A percentile compares a stretch with the other conserved stretches of the same genome.
These are phyloP conservation scores for Phytophthora sojae DNA, from an alignment of 352 stramenopile species.

Conservation along the genomic window DNA sequence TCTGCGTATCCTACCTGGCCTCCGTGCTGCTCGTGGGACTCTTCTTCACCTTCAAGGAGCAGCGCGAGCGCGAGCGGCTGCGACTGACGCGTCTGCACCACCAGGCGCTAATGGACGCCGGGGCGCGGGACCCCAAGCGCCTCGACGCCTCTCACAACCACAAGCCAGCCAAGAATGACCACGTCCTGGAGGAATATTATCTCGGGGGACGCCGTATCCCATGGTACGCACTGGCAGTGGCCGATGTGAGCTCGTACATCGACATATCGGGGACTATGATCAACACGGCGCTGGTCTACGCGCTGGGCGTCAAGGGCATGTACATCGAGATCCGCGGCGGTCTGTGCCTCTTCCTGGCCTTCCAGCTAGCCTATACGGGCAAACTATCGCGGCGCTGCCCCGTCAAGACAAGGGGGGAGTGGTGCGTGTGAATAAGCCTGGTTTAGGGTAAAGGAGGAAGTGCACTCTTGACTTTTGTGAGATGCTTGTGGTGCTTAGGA, in stretches of 20 bases:
- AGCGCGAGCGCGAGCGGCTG: constrained; percentile 46
- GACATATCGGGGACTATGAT: constrained; percentile 89
- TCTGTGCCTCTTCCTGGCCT: constrained; percentile 80
- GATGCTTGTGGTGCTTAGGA: constrained; percentile 40
- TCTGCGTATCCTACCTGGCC: constrained; percentile 63
- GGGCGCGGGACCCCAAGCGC: constrained; percentile 26
- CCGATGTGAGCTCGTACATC: constrained; percentile 87
- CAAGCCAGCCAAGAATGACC: constrained; percentile 32
- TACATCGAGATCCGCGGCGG: constrained; percentile 86
- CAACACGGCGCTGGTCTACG: constrained; percentile 85
- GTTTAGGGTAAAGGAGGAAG: too few relatives aligned
- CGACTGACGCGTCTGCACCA: constrained; percentile 41
- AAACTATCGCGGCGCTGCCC: constrained; percentile 78
- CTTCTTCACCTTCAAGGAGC: constrained; percentile 72
- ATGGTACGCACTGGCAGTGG: constrained; percentile 77
- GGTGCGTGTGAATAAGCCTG: constrained; percentile 34
- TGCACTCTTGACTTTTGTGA: neutral
- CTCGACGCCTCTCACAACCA: constrained; percentile 14
- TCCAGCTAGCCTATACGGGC: constrained; percentile 83
- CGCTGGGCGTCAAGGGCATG: constrained; percentile 84
- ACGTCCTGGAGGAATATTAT: constrained; percentile 79
- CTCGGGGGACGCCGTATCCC: constrained; percentile 70
- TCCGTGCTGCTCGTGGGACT: constrained; percentile 74
- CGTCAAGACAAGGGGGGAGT: constrained; percentile 84
- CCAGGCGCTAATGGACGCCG: constrained; percentile 24